phyloP scores from a whole-genome alignment of 1,284 basidiomycete genomes.

The Dichomitus squalens region DNA sequence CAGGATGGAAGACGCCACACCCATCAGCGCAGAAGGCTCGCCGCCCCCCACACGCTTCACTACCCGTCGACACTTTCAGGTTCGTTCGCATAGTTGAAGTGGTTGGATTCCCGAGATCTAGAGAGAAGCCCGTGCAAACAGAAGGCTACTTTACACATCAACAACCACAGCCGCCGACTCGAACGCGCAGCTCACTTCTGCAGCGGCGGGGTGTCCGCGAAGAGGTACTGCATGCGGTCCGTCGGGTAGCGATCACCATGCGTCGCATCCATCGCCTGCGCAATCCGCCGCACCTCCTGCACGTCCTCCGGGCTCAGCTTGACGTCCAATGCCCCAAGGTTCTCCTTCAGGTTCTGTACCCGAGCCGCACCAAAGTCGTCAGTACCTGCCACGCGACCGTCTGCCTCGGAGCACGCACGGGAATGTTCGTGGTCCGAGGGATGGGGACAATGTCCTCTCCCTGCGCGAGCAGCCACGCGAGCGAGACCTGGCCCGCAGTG shows the following conservation, averaged over 20 bases:
- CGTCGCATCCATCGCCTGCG: constrained; percentile 25
- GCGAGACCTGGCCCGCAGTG: constrained; percentile 43
- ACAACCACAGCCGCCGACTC: too few relatives aligned
- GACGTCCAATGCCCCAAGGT: constrained; percentile 31
- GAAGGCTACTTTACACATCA: too few relatives aligned
- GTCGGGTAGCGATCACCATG: constrained; percentile 16
- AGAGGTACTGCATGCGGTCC: constrained; percentile 4
- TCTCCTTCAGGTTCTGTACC: constrained; percentile 37
- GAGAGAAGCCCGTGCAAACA: too few relatives aligned
- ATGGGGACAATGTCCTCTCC: constrained; percentile 41
- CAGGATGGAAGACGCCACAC: too few relatives aligned
- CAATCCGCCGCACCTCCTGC: constrained; percentile 29
- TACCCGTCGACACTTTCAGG: too few relatives aligned
- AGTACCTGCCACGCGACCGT: too few relatives aligned
- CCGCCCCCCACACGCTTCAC: too few relatives aligned
- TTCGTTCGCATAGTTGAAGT: too few relatives aligned
- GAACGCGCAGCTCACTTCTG: constrained; percentile 4
- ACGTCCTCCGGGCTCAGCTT: constrained; percentile 33
- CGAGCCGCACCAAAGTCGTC: background rate
- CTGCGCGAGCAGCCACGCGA: constrained; percentile 47
- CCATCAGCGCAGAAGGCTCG: too few relatives aligned
- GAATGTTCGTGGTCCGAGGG: constrained; percentile 34
- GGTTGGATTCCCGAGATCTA: too few relatives aligned
- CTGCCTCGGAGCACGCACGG: constrained; percentile 16
- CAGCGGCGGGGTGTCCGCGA: constrained; percentile 20